A percentile compares a stretch with the other conserved stretches of the same genome.
Conservation (phyloP, 129 eudicot genomes). For the Lactuca saligna region DNA sequence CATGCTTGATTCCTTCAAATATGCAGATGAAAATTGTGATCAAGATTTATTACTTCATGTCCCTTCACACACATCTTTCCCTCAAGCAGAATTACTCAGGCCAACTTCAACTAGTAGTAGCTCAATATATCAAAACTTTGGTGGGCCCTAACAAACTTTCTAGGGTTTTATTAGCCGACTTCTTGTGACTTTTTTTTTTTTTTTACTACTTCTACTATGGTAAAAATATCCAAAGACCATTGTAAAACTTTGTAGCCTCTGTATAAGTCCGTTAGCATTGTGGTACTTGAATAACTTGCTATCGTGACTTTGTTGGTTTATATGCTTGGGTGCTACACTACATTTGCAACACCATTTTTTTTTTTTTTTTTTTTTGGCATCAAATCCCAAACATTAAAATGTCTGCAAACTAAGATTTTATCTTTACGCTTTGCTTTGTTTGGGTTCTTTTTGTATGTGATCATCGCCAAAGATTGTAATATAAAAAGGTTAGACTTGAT, state of each 20-base stretch:
- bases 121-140: constrained; percentile 58
- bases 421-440: background rate
- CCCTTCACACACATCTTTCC: constrained; percentile 83
- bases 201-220: constrained; percentile 2
- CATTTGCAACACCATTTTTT: constrained; percentile 32
- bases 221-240: constrained; percentile 17
- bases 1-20: constrained; percentile 53
- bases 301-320: constrained; percentile 37
- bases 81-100: constrained; percentile 85
- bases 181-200: background rate
- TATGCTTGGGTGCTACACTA: background rate
- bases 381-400: constrained; percentile 27
- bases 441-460: constrained; percentile 54
- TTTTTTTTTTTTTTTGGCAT: constrained; percentile 33
- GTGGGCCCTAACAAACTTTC: constrained; percentile 47
- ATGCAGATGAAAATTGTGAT: constrained; percentile 55
- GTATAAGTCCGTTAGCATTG: constrained; percentile 11
- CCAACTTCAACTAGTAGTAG: constrained; percentile 76
- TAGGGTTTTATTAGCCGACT: constrained; percentile 36
- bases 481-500: constrained; percentile 33
- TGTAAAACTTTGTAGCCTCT: constrained; percentile 39
- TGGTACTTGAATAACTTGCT: constrained; percentile 26
- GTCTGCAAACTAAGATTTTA: constrained; percentile 43
- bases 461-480: constrained; percentile 52
- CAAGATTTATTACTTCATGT: constrained; percentile 79